Conservation (phyloP, 331 rosid species). For the Quercus lobata region DNA sequence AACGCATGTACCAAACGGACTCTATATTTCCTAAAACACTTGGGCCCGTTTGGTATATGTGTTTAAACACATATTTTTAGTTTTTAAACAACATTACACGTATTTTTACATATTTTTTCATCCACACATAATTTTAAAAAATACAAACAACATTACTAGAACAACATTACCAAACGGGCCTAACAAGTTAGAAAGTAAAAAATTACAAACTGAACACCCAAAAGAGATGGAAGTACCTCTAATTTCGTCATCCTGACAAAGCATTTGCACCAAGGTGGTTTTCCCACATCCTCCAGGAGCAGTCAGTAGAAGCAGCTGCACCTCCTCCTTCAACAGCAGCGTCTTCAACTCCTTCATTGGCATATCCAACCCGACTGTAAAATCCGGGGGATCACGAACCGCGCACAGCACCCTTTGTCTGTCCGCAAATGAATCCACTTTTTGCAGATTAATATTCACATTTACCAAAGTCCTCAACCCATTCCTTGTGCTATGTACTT, state of each 20-base stretch:
- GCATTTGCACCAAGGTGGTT: slow-evolving; percentile 36
- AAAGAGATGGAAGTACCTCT: slow-evolving; percentile 18
- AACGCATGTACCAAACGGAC: too few species aligned
- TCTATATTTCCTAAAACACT: background rate
- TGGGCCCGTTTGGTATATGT: too few species aligned
- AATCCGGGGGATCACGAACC: slow-evolving; percentile 21
- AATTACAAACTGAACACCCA: background rate
- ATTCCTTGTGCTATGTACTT: too few species aligned
- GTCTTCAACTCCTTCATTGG: slow-evolving; percentile 33
- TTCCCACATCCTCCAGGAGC: slow-evolving; percentile 69
- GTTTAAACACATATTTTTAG: too few species aligned
- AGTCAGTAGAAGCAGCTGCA: slow-evolving; percentile 29
- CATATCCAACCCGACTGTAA: slow-evolving; percentile 32
- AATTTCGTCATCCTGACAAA: slow-evolving; percentile 30
- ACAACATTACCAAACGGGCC: too few species aligned
- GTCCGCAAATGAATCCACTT: background rate
- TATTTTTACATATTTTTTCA: too few species aligned
- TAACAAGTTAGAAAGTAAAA: background rate
- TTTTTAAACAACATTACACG: too few species aligned
- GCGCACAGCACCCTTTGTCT: slow-evolving; percentile 5
- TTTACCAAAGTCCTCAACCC: too few species aligned
- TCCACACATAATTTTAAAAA: too few species aligned
- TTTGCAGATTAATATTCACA: background rate
- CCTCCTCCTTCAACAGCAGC: slow-evolving; percentile 29
- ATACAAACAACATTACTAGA: too few species aligned